Evolutionary conservation across 768 basidiomycete genomes (phyloP).

Genomic region (Lactarius pseudohatsudake): DNA sequence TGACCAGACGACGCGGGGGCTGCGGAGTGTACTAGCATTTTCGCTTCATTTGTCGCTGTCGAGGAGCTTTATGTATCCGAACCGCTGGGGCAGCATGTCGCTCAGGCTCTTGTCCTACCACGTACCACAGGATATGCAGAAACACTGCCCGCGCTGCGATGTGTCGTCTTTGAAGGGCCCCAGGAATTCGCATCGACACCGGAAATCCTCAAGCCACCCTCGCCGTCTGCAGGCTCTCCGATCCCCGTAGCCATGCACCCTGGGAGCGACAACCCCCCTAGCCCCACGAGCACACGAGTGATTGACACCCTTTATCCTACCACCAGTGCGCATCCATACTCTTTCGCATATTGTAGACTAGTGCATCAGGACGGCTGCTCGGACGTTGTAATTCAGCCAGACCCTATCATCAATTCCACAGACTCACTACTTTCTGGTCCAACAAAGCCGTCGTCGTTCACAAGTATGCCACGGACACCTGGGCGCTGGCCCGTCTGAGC

Average conservation of each 20-base stretch:
- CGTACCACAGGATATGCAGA: not conserved
- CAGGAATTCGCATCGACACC: not conserved
- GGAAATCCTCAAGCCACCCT: not conserved
- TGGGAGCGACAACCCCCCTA: not conserved
- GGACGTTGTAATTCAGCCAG: not conserved
- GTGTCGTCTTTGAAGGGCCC: not conserved
- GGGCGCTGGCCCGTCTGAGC: not conserved
- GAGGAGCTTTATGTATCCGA: not conserved
- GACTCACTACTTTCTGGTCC: not conserved
- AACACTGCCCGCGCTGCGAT: not conserved
- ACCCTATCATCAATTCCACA: not conserved
- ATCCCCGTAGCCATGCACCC: not conserved
- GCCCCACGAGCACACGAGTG: not conserved
- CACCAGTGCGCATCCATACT: not conserved
- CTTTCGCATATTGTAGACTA: too few relatives aligned
- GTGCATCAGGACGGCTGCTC: not conserved
- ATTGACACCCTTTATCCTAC: not conserved
- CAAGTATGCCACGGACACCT: too few relatives aligned
- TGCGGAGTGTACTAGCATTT: not conserved
- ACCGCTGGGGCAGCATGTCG: not conserved
- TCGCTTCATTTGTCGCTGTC: not conserved
- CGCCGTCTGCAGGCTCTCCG: not conserved
- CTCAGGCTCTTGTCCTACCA: not conserved
- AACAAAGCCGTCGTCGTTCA: too few relatives aligned
- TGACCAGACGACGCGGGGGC: not conserved